Evolutionary conservation across 805 yeast species (phyloP).

Genomic region (Blastobotrys peoriensis): DNA sequence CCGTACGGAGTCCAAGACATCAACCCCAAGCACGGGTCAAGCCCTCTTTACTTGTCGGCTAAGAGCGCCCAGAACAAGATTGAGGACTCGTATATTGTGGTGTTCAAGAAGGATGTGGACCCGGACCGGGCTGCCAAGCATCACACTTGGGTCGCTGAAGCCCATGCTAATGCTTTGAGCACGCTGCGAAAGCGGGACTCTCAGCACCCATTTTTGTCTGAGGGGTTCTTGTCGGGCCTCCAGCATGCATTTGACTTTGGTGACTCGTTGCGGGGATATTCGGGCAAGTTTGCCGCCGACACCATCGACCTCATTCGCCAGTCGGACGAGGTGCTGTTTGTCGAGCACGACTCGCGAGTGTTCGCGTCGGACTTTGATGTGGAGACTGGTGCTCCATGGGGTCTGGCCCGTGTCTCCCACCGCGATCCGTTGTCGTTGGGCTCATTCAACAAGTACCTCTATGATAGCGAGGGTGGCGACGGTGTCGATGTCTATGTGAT

Average conservation of each 20-base stretch:
- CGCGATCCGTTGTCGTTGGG: conserved; percentile 54
- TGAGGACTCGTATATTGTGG: conserved; percentile 58
- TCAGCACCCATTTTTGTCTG: conserved; percentile 25
- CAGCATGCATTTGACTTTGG: conserved; percentile 42
- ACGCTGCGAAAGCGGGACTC: conserved; percentile 35
- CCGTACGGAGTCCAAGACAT: conserved; percentile 4
- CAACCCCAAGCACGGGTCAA: neutral
- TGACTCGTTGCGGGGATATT: conserved; percentile 63
- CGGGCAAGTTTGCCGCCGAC: conserved; percentile 74
- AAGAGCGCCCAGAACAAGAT: conserved; percentile 30
- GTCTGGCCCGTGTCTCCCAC: conserved; percentile 64
- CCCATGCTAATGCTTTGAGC: conserved; percentile 23
- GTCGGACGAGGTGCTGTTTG: conserved; percentile 48
- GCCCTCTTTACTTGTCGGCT: conserved; percentile 24
- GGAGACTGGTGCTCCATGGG: conserved; percentile 70
- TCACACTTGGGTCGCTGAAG: conserved; percentile 53
- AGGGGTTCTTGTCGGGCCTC: conserved; percentile 21
- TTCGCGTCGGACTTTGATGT: conserved; percentile 39
- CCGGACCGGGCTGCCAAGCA: conserved; percentile 56
- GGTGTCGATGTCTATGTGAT: conserved; percentile 71
- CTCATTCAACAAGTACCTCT: conserved; percentile 54
- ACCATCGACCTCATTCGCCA: conserved; percentile 68
- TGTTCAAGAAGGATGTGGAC: conserved; percentile 62
- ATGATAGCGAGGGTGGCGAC: conserved; percentile 53
- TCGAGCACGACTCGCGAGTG: conserved; percentile 57